Evolutionary conservation across 192 early-diverging fungal genomes (phyloP).

Genomic region (Gigaspora rosea): DNA sequence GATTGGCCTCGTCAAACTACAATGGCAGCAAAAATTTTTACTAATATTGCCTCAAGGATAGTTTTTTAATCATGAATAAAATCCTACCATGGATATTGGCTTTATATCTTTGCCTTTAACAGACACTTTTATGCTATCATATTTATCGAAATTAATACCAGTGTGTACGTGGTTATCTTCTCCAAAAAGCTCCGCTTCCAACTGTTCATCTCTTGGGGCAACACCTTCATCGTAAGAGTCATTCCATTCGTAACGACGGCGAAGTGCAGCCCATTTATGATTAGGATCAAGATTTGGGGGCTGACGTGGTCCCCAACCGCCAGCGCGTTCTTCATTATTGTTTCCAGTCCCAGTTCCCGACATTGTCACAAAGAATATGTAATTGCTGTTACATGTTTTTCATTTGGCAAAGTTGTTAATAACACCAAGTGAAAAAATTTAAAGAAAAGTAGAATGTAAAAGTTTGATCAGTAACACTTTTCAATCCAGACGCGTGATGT

Average conservation of each 20-base stretch:
- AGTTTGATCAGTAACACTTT: too few relatives aligned
- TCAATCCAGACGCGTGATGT: too few relatives aligned
- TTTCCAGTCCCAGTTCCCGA: background rate
- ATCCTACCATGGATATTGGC: constrained; percentile 48
- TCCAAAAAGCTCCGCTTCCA: constrained; percentile 68
- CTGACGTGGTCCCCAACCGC: constrained; percentile 32
- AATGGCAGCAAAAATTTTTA: background rate
- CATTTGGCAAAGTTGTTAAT: too few relatives aligned
- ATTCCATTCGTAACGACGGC: constrained; percentile 56
- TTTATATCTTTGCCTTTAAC: constrained; percentile 57
- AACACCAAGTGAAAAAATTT: too few relatives aligned
- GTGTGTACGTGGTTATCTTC: constrained; percentile 59
- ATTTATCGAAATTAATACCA: constrained; percentile 81
- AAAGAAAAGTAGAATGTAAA: too few relatives aligned
- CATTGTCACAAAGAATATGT: too few relatives aligned
- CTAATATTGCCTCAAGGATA: too few relatives aligned
- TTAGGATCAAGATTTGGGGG: constrained; percentile 39
- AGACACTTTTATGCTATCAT: constrained; percentile 69
- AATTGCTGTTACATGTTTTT: too few relatives aligned
- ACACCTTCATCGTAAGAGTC: constrained; percentile 56
- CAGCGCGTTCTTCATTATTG: background rate
- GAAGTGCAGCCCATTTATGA: constrained; percentile 46
- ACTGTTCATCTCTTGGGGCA: constrained; percentile 56
- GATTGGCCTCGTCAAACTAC: constrained; percentile 64
- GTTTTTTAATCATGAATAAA: too few relatives aligned